A percentile compares a stretch with the other conserved stretches of the same genome.
These are phyloP conservation scores for Chrysoporthe austroafricana DNA, from an alignment of 2,329 filamentous ascomycete genomes.

Conservation along the genomic window DNA sequence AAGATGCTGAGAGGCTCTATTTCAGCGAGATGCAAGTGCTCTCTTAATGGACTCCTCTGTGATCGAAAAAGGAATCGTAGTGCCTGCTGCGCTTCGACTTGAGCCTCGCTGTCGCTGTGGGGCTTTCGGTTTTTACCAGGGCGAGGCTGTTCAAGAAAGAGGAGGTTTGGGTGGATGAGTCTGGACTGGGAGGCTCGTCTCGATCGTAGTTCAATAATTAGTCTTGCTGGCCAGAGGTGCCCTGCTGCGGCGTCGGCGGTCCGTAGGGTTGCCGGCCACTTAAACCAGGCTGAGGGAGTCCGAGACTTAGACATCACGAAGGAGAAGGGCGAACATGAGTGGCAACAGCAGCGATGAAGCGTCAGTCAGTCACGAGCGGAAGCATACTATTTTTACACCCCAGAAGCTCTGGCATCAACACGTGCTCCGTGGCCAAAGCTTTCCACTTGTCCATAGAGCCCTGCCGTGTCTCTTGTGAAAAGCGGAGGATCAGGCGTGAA, in stretches of 20 bases:
- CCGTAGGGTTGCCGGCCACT: neutral
- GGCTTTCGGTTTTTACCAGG: neutral
- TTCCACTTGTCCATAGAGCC: neutral
- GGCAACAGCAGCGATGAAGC: neutral
- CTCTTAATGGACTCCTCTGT: neutral
- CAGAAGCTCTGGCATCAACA: neutral
- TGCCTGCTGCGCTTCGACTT: neutral
- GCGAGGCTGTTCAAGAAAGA: neutral
- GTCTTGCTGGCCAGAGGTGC: neutral
- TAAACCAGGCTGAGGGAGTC: neutral
- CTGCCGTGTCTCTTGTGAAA: neutral
- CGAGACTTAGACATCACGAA: neutral
- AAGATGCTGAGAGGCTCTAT: neutral
- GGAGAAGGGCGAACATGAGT: neutral
- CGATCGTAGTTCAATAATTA: too few relatives aligned
- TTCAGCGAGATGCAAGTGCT: conserved; percentile 1
- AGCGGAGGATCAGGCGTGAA: too few relatives aligned
- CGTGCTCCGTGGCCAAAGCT: neutral
- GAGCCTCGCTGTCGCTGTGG: neutral
- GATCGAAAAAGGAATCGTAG: neutral
- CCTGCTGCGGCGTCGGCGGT: neutral
- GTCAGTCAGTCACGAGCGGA: neutral
- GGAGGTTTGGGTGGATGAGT: neutral
- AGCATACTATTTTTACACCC: neutral
- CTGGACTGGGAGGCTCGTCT: neutral